Percentiles rank a stretch among this genome's conserved stretches.
Evolutionary conservation across 805 yeast species (phyloP).

Genomic region (Kuraishia floccosa): DNA sequence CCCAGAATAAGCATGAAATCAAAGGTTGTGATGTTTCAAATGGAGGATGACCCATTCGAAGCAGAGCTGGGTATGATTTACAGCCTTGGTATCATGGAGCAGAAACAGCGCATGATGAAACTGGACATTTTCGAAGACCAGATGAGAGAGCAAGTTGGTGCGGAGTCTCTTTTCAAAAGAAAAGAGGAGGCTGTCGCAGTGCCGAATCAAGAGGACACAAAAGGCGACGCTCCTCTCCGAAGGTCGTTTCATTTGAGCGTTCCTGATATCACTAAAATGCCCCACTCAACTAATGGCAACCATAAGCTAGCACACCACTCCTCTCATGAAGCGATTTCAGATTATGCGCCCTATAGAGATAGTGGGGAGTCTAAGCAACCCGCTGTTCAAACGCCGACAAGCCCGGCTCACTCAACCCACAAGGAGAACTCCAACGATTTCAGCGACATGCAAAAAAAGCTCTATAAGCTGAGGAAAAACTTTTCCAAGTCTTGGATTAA

Average conservation of each 20-base stretch:
- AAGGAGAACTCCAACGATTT: background rate
- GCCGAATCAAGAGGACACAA: background rate
- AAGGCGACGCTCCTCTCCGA: background rate
- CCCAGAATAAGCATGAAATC: constrained; percentile 33
- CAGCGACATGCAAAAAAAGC: constrained; percentile 5
- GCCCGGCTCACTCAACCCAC: background rate
- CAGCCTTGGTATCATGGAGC: constrained; percentile 49
- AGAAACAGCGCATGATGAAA: constrained; percentile 34
- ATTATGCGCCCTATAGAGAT: too few relatives aligned
- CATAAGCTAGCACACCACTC: background rate
- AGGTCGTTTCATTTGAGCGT: background rate
- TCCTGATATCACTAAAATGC: background rate
- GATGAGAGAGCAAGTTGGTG: background rate
- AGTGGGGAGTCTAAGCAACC: background rate
- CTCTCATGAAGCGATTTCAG: background rate
- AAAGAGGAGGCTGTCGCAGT: background rate
- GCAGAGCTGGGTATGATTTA: constrained; percentile 43
- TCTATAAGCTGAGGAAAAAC: constrained; percentile 14
- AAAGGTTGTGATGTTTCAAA: constrained; percentile 27
- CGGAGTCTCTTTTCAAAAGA: too few relatives aligned
- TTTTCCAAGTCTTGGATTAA: constrained; percentile 55
- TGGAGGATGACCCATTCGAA: constrained; percentile 61
- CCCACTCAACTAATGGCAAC: too few relatives aligned
- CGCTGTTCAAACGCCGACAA: background rate
- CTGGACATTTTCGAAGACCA: constrained; percentile 8